These are phyloP conservation scores for Aspergillus proliferans DNA, from an alignment of 2,329 filamentous ascomycete genomes.

Conservation along the genomic window DNA sequence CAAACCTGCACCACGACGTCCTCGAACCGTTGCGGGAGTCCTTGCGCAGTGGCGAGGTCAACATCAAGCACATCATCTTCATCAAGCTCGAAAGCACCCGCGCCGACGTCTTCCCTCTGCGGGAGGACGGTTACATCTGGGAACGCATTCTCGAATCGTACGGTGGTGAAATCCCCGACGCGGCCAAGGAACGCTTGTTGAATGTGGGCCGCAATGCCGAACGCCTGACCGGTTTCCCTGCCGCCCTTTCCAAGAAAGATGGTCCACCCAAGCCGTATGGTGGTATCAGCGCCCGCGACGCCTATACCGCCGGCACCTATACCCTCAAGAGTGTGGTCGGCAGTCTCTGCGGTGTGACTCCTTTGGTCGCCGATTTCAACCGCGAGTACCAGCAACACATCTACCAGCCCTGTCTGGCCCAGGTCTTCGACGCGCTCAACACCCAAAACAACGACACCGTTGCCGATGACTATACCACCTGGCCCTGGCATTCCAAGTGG, in stretches of 20 bases:
- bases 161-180: conserved; percentile 25
- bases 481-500: conserved; percentile 22
- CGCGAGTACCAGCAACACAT: conserved; percentile 35
- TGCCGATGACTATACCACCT: conserved; percentile 17
- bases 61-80: conserved; percentile 38
- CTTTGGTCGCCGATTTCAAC: conserved; percentile 38
- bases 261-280: conserved; percentile 22
- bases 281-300: conserved; percentile 36
- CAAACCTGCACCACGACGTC: conserved; percentile 30
- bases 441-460: conserved; percentile 10
- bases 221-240: conserved; percentile 15
- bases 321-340: conserved; percentile 40
- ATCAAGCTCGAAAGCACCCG: conserved; percentile 41
- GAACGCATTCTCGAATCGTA: conserved; percentile 32
- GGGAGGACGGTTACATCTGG: conserved; percentile 30
- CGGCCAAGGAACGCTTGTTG: conserved; percentile 15
- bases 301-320: conserved; percentile 38
- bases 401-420: conserved; percentile 41
- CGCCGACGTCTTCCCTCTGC: conserved; percentile 40
- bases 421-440: conserved; percentile 18
- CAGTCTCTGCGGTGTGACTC: conserved; percentile 36
- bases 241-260: conserved; percentile 10
- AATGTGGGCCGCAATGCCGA: conserved; percentile 21
- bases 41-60: conserved; percentile 18
- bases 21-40: conserved; percentile 14